A percentile compares a stretch with the other conserved stretches of the same genome.
These are phyloP conservation scores for Bifiguratus adelaidae DNA, from an alignment of 192 early-diverging fungal genomes.

Conservation along the genomic window DNA sequence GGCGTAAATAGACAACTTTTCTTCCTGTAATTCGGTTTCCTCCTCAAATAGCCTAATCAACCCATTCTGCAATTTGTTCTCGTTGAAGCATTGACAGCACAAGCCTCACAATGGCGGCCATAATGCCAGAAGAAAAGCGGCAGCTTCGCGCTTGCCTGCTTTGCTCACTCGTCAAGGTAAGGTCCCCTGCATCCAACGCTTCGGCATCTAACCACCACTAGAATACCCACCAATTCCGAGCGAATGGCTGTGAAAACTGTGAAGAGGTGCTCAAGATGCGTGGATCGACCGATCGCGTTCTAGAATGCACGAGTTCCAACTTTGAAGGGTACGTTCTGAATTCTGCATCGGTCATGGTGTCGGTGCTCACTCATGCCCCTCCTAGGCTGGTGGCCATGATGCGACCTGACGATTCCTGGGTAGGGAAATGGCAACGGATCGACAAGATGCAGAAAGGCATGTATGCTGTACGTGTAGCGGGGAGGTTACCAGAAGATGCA, in stretches of 20 bases:
- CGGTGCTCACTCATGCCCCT: background rate
- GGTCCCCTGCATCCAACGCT: background rate
- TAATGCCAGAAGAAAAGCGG: slow-evolving; percentile 50
- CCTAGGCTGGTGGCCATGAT: slow-evolving; percentile 56
- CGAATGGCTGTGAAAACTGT: slow-evolving; percentile 74
- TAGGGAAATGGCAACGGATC: slow-evolving; percentile 59
- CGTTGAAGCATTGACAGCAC: too few relatives aligned
- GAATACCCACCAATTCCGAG: slow-evolving; percentile 59
- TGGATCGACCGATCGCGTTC: slow-evolving; percentile 46
- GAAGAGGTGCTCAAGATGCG: slow-evolving; percentile 62
- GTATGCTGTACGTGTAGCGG: slow-evolving; percentile 66
- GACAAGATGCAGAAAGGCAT: slow-evolving; percentile 56
- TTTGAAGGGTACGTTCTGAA: slow-evolving; percentile 53
- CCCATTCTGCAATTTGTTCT: too few relatives aligned
- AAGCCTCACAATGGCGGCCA: slow-evolving; percentile 16
- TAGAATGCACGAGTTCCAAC: slow-evolving; percentile 68
- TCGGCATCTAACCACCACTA: slow-evolving; percentile 8
- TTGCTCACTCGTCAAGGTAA: slow-evolving; percentile 69
- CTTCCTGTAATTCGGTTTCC: too few relatives aligned
- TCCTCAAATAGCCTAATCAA: too few relatives aligned
- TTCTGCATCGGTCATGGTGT: background rate
- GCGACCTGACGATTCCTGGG: slow-evolving; percentile 67
- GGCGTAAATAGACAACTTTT: slow-evolving; percentile 6
- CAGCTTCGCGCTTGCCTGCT: slow-evolving; percentile 71
- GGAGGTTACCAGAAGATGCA: slow-evolving; percentile 62